Base-by-base conservation (phyloP, 2,329 filamentous ascomycete species). In the Aspergillus sp. region DNA sequence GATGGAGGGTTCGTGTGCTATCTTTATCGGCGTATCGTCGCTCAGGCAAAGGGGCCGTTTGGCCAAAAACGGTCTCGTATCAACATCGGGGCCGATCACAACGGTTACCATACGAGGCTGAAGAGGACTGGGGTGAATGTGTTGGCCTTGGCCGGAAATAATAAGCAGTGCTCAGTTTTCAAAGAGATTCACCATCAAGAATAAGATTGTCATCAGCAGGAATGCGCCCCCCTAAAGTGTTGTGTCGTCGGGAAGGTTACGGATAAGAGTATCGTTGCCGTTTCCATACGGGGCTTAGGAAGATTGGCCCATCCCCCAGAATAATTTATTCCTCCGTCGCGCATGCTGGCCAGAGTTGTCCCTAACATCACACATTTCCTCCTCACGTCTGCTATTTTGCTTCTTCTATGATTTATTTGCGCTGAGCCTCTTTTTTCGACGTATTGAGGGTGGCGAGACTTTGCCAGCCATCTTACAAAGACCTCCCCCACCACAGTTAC, bases 201-300 rank as follows among this genome's bases (percentile, higher is more conserved):
- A 42, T 20, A 42, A 42, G 19, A 15, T 20, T n/a, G 45, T 19
- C 27, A 48, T 48, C 34, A 37, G 34, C 34, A 37, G n/a, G 44
- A 46, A 46, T 30, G 44, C 22, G 19, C n/a, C 44, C 27, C 27
- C 22, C 44, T 30, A 30, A 46, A 46, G 22, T 54, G 45, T 22
- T 41, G 37, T 20, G 44, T 40, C 17, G 33, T 30, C 24, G 51
- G 42, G 12, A 40, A 40, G 51, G 42, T 27, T 39, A 51, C 33
- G 42, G 49, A 54, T 51, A 50, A 51, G 22, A 40, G 48, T 48
- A 48, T 45, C 47, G 42, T 45, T 40, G 52, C 52, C 56, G 56
- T 59, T 61, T 59, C 59, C 59, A 61, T 61, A 60, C 60, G 40
- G 51, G 47, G 37, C 49, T 30, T 9, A 30, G 54, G 30, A 33